These are phyloP conservation scores for Mallotus repandus DNA, from an alignment of 441 rosid species.

Conservation along the genomic window DNA sequence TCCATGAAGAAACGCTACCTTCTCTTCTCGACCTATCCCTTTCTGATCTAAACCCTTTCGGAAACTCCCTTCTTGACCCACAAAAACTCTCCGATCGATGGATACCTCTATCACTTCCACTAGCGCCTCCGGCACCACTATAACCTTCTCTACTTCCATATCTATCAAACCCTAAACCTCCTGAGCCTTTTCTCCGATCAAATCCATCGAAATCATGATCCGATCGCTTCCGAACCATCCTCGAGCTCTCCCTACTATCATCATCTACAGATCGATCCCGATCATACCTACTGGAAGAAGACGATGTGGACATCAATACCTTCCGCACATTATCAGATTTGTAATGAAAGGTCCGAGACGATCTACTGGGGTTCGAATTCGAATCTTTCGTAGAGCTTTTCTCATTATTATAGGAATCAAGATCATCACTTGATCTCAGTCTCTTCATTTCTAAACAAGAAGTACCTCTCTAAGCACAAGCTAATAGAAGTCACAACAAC, in stretches of 20 bases:
- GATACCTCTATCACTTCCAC: constrained; percentile 35
- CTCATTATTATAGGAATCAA: constrained; percentile 55
- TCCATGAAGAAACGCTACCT: constrained; percentile 80
- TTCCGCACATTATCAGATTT: constrained; percentile 58
- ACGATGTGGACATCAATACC: constrained; percentile 46
- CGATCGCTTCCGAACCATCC: constrained; percentile 54
- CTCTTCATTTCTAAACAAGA: constrained; percentile 55
- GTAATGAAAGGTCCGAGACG: constrained; percentile 56
- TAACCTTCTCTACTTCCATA: constrained; percentile 42
- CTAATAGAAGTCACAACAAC: neutral
- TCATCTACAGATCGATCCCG: constrained; percentile 63
- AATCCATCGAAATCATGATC: constrained; percentile 57
- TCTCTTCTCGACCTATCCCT: constrained; percentile 82
- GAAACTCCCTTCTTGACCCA: constrained; percentile 77
- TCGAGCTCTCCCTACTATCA: constrained; percentile 44
- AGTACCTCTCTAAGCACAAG: neutral
- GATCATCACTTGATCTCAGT: constrained; percentile 82
- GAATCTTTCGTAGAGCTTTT: constrained; percentile 47
- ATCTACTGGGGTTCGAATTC: constrained; percentile 38
- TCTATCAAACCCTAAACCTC: constrained; percentile 47
- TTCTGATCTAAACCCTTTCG: constrained; percentile 86
- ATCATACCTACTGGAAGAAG: constrained; percentile 56
- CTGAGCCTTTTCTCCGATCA: constrained; percentile 30
- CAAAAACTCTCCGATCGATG: constrained; percentile 81
- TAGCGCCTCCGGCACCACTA: constrained; percentile 34